Base-by-base conservation (phyloP, 1,284 basidiomycete genomes). In the Golubevia pallescens region DNA sequence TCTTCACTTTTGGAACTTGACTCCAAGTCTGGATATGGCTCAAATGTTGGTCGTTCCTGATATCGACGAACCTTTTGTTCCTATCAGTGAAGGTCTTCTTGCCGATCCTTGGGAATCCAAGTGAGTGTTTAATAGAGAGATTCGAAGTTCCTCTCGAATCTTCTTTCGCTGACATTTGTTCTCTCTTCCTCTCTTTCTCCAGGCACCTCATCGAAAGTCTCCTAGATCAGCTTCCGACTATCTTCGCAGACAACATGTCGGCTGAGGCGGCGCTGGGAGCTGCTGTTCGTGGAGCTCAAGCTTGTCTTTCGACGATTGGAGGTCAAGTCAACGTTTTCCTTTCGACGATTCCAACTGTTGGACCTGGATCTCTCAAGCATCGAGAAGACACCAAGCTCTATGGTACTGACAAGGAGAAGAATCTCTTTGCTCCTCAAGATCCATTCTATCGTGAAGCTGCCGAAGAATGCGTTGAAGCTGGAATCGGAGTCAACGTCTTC, bases 401-500 rank as follows among this genome's bases (percentile, higher is more conserved):
- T 74, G 93, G 93, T 59, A 94, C 94, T 0, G 92, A 95, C 75
- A 94, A 95, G 86, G 96, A 99, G 86, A 90, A 90, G 78, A 88
- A 88, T 0, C 88, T 97, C 14, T 97, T 93, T 81, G 85, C 87
- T 14, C 91, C 95, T 3, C 91, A 92, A 34, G 90, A 92, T 71
- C 87, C 90, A 2, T 89, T 90, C 58, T 99, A 96, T 92, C 89
- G 90, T 51, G 90, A 91, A 6, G 89, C 94, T 0, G 95, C 91
- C 1, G 93, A 95, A 75, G 93, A 96, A 82, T 93, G 93, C 73
- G 92, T 92, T 2, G 92, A 94, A 70, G 90, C 92, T 61, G 97
- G 97, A 16, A 90, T 99, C 51, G 96, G 94, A 0, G 91, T 97
- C 69, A 95, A 92, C 81, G 88, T 94, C 85, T 96, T 97, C 86